A percentile compares a stretch with the other conserved stretches of the same genome.
Evolutionary conservation across 2,329 filamentous ascomycete genomes (phyloP).

Genomic region (Neonectria faginata): DNA sequence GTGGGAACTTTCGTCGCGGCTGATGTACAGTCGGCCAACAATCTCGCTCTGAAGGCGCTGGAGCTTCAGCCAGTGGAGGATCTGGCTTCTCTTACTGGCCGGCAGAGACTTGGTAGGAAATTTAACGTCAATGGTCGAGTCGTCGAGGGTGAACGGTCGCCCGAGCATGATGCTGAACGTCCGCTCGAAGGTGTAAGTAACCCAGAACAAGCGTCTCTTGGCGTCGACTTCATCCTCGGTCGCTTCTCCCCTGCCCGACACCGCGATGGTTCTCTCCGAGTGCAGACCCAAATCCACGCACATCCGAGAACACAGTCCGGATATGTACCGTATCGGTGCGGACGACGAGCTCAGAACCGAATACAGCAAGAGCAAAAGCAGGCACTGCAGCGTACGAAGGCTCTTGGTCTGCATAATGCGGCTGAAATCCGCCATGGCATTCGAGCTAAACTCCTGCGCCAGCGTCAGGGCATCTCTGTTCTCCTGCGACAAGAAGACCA

Average conservation of each 20-base stretch:
- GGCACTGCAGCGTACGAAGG: slow-evolving; percentile 37
- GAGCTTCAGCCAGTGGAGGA: slow-evolving; percentile 40
- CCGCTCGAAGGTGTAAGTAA: slow-evolving; percentile 42
- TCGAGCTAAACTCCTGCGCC: slow-evolving; percentile 30
- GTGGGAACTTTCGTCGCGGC: slow-evolving; percentile 1
- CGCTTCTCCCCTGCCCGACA: slow-evolving; percentile 16
- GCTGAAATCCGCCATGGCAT: slow-evolving; percentile 36
- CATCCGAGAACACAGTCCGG: slow-evolving; percentile 41
- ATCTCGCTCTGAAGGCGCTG: slow-evolving; percentile 39
- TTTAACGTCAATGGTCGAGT: slow-evolving; percentile 38
- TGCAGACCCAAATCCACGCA: slow-evolving; percentile 42
- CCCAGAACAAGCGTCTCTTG: slow-evolving; percentile 43
- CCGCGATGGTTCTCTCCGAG: slow-evolving; percentile 30
- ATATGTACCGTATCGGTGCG: slow-evolving; percentile 42
- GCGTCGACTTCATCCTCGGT: slow-evolving; percentile 22
- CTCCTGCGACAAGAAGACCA: slow-evolving; percentile 34
- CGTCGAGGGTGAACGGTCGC: slow-evolving; percentile 39
- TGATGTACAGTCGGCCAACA: slow-evolving; percentile 24
- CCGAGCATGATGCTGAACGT: slow-evolving; percentile 41
- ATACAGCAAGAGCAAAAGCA: slow-evolving; percentile 37
- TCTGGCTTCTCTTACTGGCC: slow-evolving; percentile 16
- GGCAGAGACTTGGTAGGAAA: slow-evolving; percentile 24
- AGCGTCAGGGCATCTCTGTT: slow-evolving; percentile 34
- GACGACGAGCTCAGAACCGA: slow-evolving; percentile 36
- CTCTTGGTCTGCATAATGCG: slow-evolving; percentile 37